These are phyloP conservation scores for Phytomonas sp. DNA, from an alignment of 208 protist species.

Conservation along the genomic window DNA sequence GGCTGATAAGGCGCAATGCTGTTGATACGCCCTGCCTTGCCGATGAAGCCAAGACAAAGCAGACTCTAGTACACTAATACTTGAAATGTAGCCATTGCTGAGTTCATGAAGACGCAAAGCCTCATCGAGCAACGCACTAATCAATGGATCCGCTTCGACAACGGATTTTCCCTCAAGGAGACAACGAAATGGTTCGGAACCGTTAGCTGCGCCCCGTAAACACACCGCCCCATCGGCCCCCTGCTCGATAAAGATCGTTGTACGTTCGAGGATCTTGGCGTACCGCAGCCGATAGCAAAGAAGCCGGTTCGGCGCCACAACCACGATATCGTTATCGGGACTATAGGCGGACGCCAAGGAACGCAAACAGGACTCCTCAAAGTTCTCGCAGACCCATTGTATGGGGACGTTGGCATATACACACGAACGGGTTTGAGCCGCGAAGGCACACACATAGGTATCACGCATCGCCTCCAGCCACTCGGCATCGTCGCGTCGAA, in stretches of 20 bases:
- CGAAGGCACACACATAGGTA: slow-evolving; percentile 38
- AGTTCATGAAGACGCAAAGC: slow-evolving; percentile 26
- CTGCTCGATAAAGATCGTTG: slow-evolving; percentile 51
- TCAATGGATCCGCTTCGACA: slow-evolving; percentile 32
- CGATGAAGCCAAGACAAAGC: neutral
- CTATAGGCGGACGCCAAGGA: slow-evolving; percentile 37
- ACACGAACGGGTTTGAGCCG: slow-evolving; percentile 31
- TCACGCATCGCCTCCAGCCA: slow-evolving; percentile 2
- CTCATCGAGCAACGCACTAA: slow-evolving; percentile 35
- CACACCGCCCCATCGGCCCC: slow-evolving; percentile 18
- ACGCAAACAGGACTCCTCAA: slow-evolving; percentile 19
- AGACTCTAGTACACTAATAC: slow-evolving; percentile 1
- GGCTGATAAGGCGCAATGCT: neutral
- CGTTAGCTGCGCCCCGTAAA: slow-evolving; percentile 16
- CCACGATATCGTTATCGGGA: slow-evolving; percentile 50
- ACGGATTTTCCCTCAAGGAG: slow-evolving; percentile 18
- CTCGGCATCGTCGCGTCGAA: neutral
- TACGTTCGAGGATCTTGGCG: slow-evolving; percentile 45
- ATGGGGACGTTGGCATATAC: slow-evolving; percentile 44
- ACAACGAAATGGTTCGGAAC: slow-evolving; percentile 40
- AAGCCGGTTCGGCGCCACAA: slow-evolving; percentile 49
- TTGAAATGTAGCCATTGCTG: slow-evolving; percentile 14
- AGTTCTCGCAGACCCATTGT: slow-evolving; percentile 69
- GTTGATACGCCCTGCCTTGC: neutral
- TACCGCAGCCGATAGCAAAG: slow-evolving; percentile 42